Base-by-base conservation (phyloP, 148 eudicot genomes). In the Euryodendron excelsum region DNA sequence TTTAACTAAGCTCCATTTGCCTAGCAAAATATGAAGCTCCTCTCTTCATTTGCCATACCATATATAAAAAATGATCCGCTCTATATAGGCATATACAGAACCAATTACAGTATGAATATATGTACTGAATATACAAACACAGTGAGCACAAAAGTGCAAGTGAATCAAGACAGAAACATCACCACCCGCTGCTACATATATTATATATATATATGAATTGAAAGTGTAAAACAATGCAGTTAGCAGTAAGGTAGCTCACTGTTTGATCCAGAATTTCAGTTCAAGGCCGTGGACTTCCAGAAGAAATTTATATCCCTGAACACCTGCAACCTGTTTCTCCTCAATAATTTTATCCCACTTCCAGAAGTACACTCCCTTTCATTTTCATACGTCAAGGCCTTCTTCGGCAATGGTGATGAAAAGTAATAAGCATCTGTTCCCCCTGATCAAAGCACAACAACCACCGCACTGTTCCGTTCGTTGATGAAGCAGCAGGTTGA, bases 321-420 rank as follows among this genome's bases (percentile, higher is more conserved):
- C 55, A 84, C 87, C 76, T 83, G 78, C 83, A 85, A 71, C 74
- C 90, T 85, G 31, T 80, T 81, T 68, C 80, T 83, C 76, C 82
- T 44, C 41, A 27, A 58, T 58, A 37, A 56, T 50, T 55, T 82
- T 28, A 58, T 15, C 5, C 78, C 72, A 70, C 23, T 68, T 20
- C 55, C 14, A 25, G 68, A 31, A 74, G 67, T 77, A 8, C 25
- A 18, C 34, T 71, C 76, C 23, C 52, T 61, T 62, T 53, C 77
- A 27, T 52, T 39, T 67, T 77, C 81, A 77, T 73, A 84, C 62
- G 69, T 53, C 70, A 84, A 58, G 60, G 53, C 45, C 71, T 47
- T 37, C 41, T 48, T 73, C n/a, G 27, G 23, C 30, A 80, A 25
- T 36, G 82, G 74, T 4, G 79, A 74, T 31, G 58, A 12, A 66